Evolutionary conservation across 805 yeast species (phyloP), one percentile per base, ranked within the genome.

Genomic region (Phaffomyces thermotolerans): DNA sequence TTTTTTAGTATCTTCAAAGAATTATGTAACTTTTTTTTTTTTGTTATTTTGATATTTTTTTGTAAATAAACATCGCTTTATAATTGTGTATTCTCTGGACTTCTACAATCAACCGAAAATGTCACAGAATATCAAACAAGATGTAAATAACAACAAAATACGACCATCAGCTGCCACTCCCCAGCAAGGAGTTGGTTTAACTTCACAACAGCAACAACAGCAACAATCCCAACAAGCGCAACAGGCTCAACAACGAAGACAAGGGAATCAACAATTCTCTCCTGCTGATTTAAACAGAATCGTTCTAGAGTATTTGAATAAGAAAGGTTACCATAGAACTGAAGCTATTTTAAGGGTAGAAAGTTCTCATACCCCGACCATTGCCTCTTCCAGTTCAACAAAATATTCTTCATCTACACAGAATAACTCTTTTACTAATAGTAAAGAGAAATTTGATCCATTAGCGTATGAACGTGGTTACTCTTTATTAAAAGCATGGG

Each of bases 321-420:
- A 93, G 57, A 89, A 90, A 62, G 99, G 99, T 3, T 93, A 88
- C 58, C 90, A 85, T 53, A 79, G 83, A 52, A 91, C 99, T 0
- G 99, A 93, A 62, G 89, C 96, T 3, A 86, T 90, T 82, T 72
- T 93, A 40, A 76, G 99, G 49, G 78, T 89, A 48, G 99, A 93
- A 61, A 76, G 83, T 50, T 73, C 87, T 1, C 79, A 83, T 46
- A 73, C 80, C 0, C 67, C 69, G 4, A 72, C 81, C 0, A 68
- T 78, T 14, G 70, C 34, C 17, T 8, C 18, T n/a, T 8, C 34
- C 18, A 27, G 10, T 27, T n/a, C 20, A 31, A 31, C 3, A 70
- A 29, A 27, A 12, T 20, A 8, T 8, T 8, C 23, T 18, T 8
- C 18, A 8, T 22, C 20, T 5, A 30, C 13, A 27, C 17, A 38